Percentiles rank a stretch among this genome's conserved stretches.
phyloP scores from a whole-genome alignment of 352 stramenopile genomes.

The Globisporangium spinosum region DNA sequence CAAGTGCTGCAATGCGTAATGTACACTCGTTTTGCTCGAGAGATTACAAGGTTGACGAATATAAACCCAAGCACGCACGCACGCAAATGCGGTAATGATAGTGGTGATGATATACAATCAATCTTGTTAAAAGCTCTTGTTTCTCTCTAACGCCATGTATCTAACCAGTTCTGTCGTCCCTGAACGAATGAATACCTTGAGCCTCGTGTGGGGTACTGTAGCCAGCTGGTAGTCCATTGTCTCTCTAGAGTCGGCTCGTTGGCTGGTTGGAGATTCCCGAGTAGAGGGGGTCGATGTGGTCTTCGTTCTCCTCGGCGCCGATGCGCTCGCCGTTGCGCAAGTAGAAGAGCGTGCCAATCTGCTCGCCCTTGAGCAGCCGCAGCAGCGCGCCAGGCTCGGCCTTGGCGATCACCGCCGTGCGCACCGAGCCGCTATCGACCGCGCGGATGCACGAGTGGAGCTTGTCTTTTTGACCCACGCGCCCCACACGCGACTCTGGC shows the following conservation, averaged over 20 bases:
- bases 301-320: slow-evolving; percentile 38
- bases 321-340: slow-evolving; percentile 39
- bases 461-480: slow-evolving; percentile 77
- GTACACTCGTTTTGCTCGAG: neutral
- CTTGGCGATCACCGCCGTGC: slow-evolving; percentile 62
- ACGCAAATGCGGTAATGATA: neutral
- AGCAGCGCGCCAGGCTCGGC: slow-evolving; percentile 57
- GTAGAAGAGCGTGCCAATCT: slow-evolving; percentile 65
- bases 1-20: slow-evolving; percentile 17
- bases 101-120: neutral
- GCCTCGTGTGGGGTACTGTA: neutral
- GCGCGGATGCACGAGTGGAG: slow-evolving; percentile 75
- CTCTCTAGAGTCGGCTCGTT: slow-evolving; percentile 12
- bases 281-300: slow-evolving; percentile 67
- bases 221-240: neutral
- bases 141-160: neutral
- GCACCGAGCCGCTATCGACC: slow-evolving; percentile 62
- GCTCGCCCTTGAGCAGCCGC: slow-evolving; percentile 62
- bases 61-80: neutral
- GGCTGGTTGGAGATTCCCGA: slow-evolving; percentile 45
- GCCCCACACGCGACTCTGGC: slow-evolving; percentile 51
- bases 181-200: neutral
- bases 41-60: neutral
- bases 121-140: neutral
- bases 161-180: neutral